Conservation (phyloP, 208 protist genomes). For the Angomonas ambiguus region DNA sequence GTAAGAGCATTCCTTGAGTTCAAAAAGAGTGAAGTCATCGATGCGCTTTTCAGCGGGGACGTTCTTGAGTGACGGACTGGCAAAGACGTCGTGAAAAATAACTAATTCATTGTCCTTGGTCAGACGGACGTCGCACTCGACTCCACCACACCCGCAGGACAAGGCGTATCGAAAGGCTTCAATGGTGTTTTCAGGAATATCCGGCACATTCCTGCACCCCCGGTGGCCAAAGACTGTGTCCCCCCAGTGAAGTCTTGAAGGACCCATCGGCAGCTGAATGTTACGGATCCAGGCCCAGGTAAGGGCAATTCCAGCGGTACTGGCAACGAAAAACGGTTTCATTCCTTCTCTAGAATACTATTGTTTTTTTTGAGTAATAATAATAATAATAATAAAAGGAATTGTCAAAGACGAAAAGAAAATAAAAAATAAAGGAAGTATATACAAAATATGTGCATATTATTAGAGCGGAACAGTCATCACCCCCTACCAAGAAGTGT, state of each 20-base stretch:
- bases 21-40: constrained; percentile 64
- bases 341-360: no score
- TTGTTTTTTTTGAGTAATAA: constrained; percentile 10
- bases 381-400: not conserved
- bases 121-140: constrained; percentile 86
- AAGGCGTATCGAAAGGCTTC: constrained; percentile 83
- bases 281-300: constrained; percentile 67
- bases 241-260: constrained; percentile 68
- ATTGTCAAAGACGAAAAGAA: constrained; percentile 5
- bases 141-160: constrained; percentile 51
- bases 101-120: constrained; percentile 82
- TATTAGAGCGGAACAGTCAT: no score
- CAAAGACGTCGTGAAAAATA: constrained; percentile 74
- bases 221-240: constrained; percentile 85
- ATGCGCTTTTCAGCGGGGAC: constrained; percentile 46
- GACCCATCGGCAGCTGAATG: constrained; percentile 69
- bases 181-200: constrained; percentile 85
- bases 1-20: constrained; percentile 64
- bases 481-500: no score
- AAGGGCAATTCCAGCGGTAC: constrained; percentile 35
- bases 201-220: constrained; percentile 63
- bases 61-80: constrained; percentile 36
- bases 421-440: constrained; percentile 14
- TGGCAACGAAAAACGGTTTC: constrained; percentile 18
- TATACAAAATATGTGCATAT: not conserved